A percentile compares a stretch with the other conserved stretches of the same genome.
phyloP scores from a whole-genome alignment of 768 basidiomycete genomes.

The Agrocybe chaxingu region DNA sequence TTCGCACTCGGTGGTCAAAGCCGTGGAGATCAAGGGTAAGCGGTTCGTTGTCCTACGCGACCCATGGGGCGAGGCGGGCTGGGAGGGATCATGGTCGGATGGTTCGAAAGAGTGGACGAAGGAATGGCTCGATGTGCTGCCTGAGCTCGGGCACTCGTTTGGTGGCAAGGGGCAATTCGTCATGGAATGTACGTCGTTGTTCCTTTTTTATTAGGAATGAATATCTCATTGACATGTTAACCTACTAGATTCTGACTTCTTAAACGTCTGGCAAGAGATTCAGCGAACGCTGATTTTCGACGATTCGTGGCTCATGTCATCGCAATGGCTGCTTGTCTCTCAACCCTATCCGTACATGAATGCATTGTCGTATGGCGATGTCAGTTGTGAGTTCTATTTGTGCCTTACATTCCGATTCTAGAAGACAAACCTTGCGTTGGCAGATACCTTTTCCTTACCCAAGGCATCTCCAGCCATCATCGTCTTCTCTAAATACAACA shows the following conservation, averaged over 20 bases:
- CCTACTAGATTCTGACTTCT: conserved; percentile 41
- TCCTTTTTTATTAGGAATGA: neutral
- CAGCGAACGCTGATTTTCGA: conserved; percentile 50
- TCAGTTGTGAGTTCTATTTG: conserved; percentile 34
- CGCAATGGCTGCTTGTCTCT: conserved; percentile 46
- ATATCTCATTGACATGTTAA: neutral
- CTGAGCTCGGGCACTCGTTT: conserved; percentile 41
- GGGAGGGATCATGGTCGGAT: conserved; percentile 53
- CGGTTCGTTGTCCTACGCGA: conserved; percentile 51
- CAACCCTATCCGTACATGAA: conserved; percentile 24
- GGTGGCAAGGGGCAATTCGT: conserved; percentile 53
- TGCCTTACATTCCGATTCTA: neutral
- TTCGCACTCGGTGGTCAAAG: conserved; percentile 49
- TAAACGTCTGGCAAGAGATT: conserved; percentile 42
- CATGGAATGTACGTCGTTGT: conserved; percentile 39
- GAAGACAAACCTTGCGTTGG: neutral
- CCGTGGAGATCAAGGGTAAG: conserved; percentile 43
- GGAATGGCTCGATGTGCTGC: conserved; percentile 45
- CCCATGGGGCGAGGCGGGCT: conserved; percentile 50
- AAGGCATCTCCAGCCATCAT: conserved; percentile 37
- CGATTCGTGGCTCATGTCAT: conserved; percentile 46
- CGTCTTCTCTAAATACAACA: conserved; percentile 44
- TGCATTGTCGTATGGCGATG: conserved; percentile 43
- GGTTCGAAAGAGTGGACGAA: conserved; percentile 55
- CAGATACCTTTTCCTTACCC: conserved; percentile 42